Percentiles rank a stretch among this genome's conserved stretches.
These are phyloP conservation scores for Aspergillus aculeatinus DNA, from an alignment of 2,329 filamentous ascomycete genomes.

Conservation along the genomic window DNA sequence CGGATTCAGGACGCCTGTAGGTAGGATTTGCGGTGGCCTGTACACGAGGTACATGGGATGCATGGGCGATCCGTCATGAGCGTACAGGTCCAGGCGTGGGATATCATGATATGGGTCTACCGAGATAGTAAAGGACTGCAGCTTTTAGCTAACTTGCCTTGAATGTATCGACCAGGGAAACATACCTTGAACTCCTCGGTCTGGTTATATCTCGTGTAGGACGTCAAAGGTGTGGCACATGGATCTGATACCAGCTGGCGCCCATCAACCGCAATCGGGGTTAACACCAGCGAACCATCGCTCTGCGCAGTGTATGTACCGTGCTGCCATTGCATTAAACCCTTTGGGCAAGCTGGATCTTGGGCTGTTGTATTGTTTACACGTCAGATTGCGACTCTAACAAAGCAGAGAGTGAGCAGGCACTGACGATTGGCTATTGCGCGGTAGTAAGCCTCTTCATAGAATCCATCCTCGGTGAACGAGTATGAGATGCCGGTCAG, in stretches of 20 bases:
- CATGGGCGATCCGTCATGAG: constrained; percentile 63
- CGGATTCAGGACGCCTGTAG: constrained; percentile 65
- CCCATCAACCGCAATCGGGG: constrained; percentile 65
- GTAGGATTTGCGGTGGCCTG: constrained; percentile 66
- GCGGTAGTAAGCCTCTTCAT: constrained; percentile 68
- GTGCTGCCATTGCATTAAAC: constrained; percentile 72
- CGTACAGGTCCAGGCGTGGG: constrained; percentile 62
- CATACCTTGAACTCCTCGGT: constrained; percentile 61
- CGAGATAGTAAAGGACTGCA: constrained; percentile 44
- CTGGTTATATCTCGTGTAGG: constrained; percentile 68
- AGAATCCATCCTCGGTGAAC: constrained; percentile 66
- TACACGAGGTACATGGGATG: constrained; percentile 67
- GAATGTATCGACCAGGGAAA: not conserved
- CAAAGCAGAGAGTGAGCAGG: not conserved
- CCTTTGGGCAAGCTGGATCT: constrained; percentile 61
- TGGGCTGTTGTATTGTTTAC: constrained; percentile 45
- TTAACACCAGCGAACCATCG: constrained; percentile 60
- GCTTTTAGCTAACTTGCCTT: constrained; percentile 8
- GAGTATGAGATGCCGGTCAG: constrained; percentile 72
- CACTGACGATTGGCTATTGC: constrained; percentile 66
- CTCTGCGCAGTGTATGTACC: constrained; percentile 58
- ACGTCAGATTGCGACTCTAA: constrained; percentile 14
- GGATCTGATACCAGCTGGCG: constrained; percentile 66
- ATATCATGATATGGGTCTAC: constrained; percentile 63
- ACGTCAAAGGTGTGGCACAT: constrained; percentile 55